Percentiles rank a stretch among this genome's conserved stretches.
These are phyloP conservation scores for Rutstroemia sp. DNA, from an alignment of 2,329 filamentous ascomycete genomes.

Conservation along the genomic window DNA sequence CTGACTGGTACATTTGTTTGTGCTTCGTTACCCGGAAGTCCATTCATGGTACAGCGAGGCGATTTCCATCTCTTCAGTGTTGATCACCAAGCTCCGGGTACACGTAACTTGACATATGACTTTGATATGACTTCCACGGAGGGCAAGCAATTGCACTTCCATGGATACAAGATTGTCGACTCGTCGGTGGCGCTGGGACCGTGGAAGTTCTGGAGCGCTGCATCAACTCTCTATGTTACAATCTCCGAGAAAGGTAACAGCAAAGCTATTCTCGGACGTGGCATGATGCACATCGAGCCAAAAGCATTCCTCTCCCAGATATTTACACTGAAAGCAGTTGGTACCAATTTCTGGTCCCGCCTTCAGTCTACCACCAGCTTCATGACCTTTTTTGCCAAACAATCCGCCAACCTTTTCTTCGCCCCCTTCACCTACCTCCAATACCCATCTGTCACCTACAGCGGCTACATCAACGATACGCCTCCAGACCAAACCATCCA, in stretches of 20 bases:
- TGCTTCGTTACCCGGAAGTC: slow-evolving; percentile 45
- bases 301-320: slow-evolving; percentile 49
- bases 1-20: slow-evolving; percentile 54
- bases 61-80: slow-evolving; percentile 49
- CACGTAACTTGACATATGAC: slow-evolving; percentile 52
- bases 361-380: slow-evolving; percentile 41
- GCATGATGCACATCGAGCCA: slow-evolving; percentile 49
- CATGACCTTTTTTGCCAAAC: slow-evolving; percentile 47
- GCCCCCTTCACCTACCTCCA: slow-evolving; percentile 48
- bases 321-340: slow-evolving; percentile 44
- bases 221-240: slow-evolving; percentile 54
- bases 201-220: slow-evolving; percentile 51
- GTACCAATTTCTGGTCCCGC: slow-evolving; percentile 38
- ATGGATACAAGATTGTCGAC: slow-evolving; percentile 56
- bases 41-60: slow-evolving; percentile 53
- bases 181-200: slow-evolving; percentile 50
- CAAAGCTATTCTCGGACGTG: slow-evolving; percentile 43
- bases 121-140: slow-evolving; percentile 51
- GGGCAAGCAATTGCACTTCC: slow-evolving; percentile 47
- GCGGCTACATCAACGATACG: slow-evolving; percentile 47
- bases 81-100: slow-evolving; percentile 47
- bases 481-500: slow-evolving; percentile 35
- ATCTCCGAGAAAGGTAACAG: slow-evolving; percentile 34
- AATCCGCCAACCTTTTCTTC: slow-evolving; percentile 46
- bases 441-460: slow-evolving; percentile 42